Base-by-base conservation (phyloP, 2,329 filamentous ascomycete genomes). In the Neofusicoccum cordaticola region DNA sequence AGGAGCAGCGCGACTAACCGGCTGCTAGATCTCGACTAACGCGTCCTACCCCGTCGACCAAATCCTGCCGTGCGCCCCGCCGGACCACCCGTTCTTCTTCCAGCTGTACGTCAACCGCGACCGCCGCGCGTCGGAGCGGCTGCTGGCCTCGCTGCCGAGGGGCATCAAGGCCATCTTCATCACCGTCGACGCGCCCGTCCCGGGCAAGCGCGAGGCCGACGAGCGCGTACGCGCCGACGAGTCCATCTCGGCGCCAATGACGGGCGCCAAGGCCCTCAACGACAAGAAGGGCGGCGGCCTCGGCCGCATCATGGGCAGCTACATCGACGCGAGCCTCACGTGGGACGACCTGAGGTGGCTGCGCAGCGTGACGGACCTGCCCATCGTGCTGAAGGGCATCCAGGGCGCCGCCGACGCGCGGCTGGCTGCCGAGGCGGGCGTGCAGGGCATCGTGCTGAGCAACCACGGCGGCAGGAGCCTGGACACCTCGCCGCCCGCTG, bases 91-190 rank as follows among this genome's bases (percentile, higher is more conserved):
- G 6, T 74, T 83, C 63, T 86, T 87, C 77, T 87, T 87, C 70
- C 86, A 88, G 71, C 78, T 89, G 5, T 89, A 89, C 69, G 84
- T 88, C 58, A 83, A 88, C 73, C 84, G 83, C 68, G 78, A 86
- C 66, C 78, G 85, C 0, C 63, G 71, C 8, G 83, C 85, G 65
- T 83, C 84, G 12, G 82, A 82, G 68, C 72, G 73, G 2, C 73
- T 87, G 0, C 72, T 89, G 2, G 73, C 70, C 11, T 73, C 80
- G 19, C 83, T 83, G 1, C 74, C 71, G 3, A 71, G 80, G 1
- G 83, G 84, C 1, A 79, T 84, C 12, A 80, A 81, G 64, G 85
- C 81, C 4, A 76, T 88, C 12, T 84, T 88, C 65, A 75, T 88
- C 3, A 88, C 86, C 0, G 81, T 87, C 3, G 86, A 88, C 71